Evolutionary conservation across 2,329 filamentous ascomycete genomes (phyloP).

Genomic region (Penicillium sumatraense): DNA sequence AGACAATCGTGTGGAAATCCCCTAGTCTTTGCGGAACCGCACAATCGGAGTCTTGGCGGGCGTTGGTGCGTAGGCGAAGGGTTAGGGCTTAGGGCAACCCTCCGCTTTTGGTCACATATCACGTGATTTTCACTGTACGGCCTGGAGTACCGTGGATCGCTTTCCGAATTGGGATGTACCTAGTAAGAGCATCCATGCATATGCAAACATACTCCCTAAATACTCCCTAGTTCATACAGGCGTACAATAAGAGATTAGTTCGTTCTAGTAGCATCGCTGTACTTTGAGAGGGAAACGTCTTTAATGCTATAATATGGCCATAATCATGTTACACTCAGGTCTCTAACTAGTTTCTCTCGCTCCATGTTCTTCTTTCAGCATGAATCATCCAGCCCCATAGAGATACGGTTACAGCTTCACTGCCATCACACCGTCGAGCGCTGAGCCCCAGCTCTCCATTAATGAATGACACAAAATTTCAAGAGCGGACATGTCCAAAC

Average conservation of each 20-base stretch:
- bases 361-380: background rate
- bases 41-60: conserved; percentile 38
- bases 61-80: conserved; percentile 42
- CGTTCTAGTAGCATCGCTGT: too few species aligned
- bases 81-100: conserved; percentile 44
- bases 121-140: background rate
- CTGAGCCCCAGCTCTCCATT: conserved; percentile 55
- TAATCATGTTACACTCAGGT: background rate
- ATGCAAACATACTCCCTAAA: too few species aligned
- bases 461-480: conserved; percentile 50
- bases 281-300: too few species aligned
- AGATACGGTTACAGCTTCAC: conserved; percentile 30
- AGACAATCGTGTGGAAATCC: conserved; percentile 28
- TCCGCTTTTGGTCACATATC: background rate
- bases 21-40: conserved; percentile 32
- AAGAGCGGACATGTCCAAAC: conserved; percentile 43
- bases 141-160: background rate
- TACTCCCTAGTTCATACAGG: too few species aligned
- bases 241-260: too few species aligned
- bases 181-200: too few species aligned
- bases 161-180: background rate
- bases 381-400: background rate
- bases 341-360: background rate
- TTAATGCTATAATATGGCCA: too few species aligned
- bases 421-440: conserved; percentile 44